A percentile compares a stretch with the other conserved stretches of the same genome.
phyloP scores from a whole-genome alignment of 2,329 filamentous ascomycete genomes.

The Rutstroemia sp. region DNA sequence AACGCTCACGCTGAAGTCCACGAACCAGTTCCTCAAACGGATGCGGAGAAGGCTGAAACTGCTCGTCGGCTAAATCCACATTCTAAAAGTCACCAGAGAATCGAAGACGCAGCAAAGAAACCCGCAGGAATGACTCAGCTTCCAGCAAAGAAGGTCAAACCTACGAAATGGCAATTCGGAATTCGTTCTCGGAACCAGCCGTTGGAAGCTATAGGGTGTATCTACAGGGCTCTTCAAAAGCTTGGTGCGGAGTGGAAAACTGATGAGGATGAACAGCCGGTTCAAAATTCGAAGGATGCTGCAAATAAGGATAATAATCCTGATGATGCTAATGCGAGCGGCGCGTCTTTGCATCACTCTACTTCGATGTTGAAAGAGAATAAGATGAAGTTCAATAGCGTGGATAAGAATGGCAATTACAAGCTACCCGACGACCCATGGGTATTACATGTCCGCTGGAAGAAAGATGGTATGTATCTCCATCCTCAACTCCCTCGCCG shows the following conservation, averaged over 20 bases:
- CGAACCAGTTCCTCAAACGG: conserved; percentile 38
- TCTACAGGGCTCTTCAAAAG: conserved; percentile 84
- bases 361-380: conserved; percentile 29
- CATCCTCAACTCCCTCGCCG: conserved; percentile 35
- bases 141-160: conserved; percentile 64
- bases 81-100: conserved; percentile 59
- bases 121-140: conserved; percentile 58
- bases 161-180: conserved; percentile 95
- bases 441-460: conserved; percentile 87
- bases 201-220: conserved; percentile 87
- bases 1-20: conserved; percentile 35
- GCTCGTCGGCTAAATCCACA: conserved; percentile 80
- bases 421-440: conserved; percentile 88
- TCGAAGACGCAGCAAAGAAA: conserved; percentile 55
- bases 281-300: not conserved
- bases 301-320: conserved; percentile 26
- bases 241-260: conserved; percentile 84
- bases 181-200: conserved; percentile 92
- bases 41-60: conserved; percentile 75
- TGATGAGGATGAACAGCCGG: conserved; percentile 44
- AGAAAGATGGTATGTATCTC: conserved; percentile 67
- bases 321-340: conserved; percentile 30
- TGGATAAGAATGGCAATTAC: conserved; percentile 57
- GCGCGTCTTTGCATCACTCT: conserved; percentile 31
- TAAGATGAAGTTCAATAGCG: conserved; percentile 24